Percentiles rank a stretch among this genome's conserved stretches.
Evolutionary conservation across 164 flowering plant genomes (phyloP).

Genomic region (Vitis rotundifolia): DNA sequence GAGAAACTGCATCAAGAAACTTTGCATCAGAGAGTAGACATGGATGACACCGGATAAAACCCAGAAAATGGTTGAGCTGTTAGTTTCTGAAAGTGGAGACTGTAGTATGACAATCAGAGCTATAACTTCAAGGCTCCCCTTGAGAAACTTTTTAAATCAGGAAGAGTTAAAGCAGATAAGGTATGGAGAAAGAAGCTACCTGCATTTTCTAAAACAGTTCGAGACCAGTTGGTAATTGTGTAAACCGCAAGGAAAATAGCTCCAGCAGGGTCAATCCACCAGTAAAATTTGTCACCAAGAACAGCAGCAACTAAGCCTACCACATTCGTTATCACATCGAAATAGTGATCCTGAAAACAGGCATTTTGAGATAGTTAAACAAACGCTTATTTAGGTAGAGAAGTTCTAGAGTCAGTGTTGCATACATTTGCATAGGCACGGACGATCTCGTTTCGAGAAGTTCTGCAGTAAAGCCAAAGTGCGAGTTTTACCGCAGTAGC

Average conservation of each 20-base stretch:
- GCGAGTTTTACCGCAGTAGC: slow-evolving; percentile 78
- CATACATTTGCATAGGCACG: slow-evolving; percentile 97
- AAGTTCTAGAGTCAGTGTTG: neutral
- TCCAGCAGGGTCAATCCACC: slow-evolving; percentile 75
- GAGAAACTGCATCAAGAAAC: slow-evolving; percentile 45
- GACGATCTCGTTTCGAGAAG: slow-evolving; percentile 77
- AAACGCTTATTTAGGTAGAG: neutral
- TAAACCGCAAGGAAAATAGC: slow-evolving; percentile 65
- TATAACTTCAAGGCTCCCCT: too few species aligned
- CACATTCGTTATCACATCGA: slow-evolving; percentile 63
- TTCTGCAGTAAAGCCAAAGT: slow-evolving; percentile 87
- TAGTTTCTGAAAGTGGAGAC: too few species aligned
- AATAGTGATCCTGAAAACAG: slow-evolving; percentile 53
- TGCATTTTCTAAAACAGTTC: slow-evolving; percentile 55
- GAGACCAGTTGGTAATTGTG: slow-evolving; percentile 64
- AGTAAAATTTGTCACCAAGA: slow-evolving; percentile 46
- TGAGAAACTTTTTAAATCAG: too few species aligned
- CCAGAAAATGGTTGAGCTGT: too few species aligned
- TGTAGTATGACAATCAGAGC: too few species aligned
- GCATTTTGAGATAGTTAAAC: slow-evolving; percentile 4
- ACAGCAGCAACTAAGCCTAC: slow-evolving; percentile 58
- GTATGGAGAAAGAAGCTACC: slow-evolving; percentile 18
- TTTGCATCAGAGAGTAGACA: neutral
- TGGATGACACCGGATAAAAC: neutral
- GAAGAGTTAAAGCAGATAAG: neutral